A percentile compares a stretch with the other conserved stretches of the same genome.
Evolutionary conservation across 2,329 filamentous ascomycete genomes (phyloP).

Genomic region (Botryosphaeria agaves): DNA sequence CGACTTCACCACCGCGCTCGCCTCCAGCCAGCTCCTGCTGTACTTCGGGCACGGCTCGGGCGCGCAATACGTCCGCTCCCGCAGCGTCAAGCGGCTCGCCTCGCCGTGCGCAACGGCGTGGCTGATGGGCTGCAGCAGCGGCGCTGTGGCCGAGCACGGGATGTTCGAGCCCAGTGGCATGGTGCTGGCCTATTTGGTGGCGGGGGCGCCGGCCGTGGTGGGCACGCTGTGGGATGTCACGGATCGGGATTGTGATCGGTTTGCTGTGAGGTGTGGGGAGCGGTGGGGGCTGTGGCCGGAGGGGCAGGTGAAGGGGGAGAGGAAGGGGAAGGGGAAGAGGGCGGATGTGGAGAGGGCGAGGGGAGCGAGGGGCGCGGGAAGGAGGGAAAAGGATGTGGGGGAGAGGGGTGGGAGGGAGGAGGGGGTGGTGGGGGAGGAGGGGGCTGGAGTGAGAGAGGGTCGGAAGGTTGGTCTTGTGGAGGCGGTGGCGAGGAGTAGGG

Average conservation of each 20-base stretch:
- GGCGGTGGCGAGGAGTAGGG: conserved; percentile 58
- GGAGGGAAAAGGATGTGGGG: conserved; percentile 12
- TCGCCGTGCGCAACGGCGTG: conserved; percentile 41
- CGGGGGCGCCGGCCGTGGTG: conserved; percentile 66
- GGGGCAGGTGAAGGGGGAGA: conserved; percentile 10
- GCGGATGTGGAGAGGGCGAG: conserved; percentile 13
- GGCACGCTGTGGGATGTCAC: conserved; percentile 97
- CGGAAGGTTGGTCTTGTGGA: conserved; percentile 43
- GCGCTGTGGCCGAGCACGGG: conserved; percentile 60
- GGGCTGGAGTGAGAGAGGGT: conserved; percentile 9
- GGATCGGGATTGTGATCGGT: conserved; percentile 90
- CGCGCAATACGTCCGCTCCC: conserved; percentile 79
- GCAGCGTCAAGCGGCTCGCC: conserved; percentile 49
- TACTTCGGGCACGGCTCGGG: conserved; percentile 97
- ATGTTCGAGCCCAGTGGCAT: conserved; percentile 86
- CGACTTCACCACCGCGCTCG: conserved; percentile 55
- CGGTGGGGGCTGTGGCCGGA: conserved; percentile 60
- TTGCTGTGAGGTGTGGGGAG: conserved; percentile 62
- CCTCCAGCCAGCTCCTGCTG: conserved; percentile 53
- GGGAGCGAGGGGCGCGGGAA: conserved; percentile 13
- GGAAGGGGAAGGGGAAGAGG: conserved; percentile 10
- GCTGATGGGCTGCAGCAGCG: conserved; percentile 89
- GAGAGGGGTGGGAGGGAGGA: conserved; percentile 11
- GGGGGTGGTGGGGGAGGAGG: conserved; percentile 17
- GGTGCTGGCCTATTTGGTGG: conserved; percentile 80